Base-by-base conservation (phyloP, 1,139 yeast genomes). In the Geotrichum europaeum region DNA sequence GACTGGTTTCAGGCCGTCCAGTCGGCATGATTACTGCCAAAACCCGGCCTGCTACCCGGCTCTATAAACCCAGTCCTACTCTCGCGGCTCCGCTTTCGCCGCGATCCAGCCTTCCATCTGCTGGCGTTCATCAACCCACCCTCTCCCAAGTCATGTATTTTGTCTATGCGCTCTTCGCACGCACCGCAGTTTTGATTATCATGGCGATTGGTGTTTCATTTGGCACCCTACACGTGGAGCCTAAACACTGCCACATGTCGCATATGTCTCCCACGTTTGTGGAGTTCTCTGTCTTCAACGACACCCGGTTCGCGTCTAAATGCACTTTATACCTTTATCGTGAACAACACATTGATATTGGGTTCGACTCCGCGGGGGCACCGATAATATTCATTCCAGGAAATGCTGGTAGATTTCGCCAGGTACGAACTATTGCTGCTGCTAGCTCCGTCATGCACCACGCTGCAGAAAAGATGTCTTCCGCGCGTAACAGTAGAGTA, bases 321-420 rank as follows among this genome's bases (percentile, higher is more conserved):
- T 90, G 89, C 72, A 85, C 90, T 13, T 73, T 89, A n/a, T 87
- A 85, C 66, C 77, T 89, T 7, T 89, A 89, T 70, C 76, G 84
- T 51, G 71, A 75, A 20, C 72, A 71, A 15, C 70, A 73, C 18
- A 75, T 76, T 15, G 75, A 76, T 49, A 72, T 72, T 9, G 74
- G 74, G 6, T 70, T 77, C 32, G 73, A 74, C 30, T 72, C 87
- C 20, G 60, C 67, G 13, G 96, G 96, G 0, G 79, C 85, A 2
- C 96, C 96, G 0, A 87, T 86, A 0, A 75, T 89, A 20, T 89
- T 89, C 70, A 87, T 89, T 40, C 96, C 96, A 0, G 96, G 96
- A 1, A 89, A 89, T 70, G 96, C 96, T 1, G 96, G 96, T 0
- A 85, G 90, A 65, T 89, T 81, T 69, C 83, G 85, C 66, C 96